Evolutionary conservation across 208 protist species (phyloP), one percentile per base, ranked within the genome.

Genomic region (Entamoeba invadens): DNA sequence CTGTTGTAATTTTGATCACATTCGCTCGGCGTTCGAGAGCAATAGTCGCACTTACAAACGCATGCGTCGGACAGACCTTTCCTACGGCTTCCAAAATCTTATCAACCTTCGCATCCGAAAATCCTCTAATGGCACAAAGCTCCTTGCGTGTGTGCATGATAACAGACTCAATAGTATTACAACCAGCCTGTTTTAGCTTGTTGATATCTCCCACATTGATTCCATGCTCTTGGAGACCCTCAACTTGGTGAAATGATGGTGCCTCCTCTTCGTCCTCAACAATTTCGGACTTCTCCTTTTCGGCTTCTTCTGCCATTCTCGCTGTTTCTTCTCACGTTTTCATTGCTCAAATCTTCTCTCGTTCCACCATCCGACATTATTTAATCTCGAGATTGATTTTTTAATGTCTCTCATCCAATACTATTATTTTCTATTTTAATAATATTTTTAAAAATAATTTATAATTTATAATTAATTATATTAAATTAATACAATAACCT

Each of bases 71-170:
- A 68, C 16, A 68, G 16, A 68, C 31, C 94, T 98, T 98, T 18
- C 95, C 95, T 8, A 97, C 97, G 2, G 97, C 98, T 72, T 99
- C 98, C 50, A 99, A 96, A 91, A 99, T 98, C 95, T 99, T 99
- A 68, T 99, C 98, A 42, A 98, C 97, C 95, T 99, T 99, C 16
- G 97, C 97, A 87, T 99, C 98, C 31, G 98, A 99, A 10, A 99
- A 95, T n/a, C 98, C 98, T 93, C 99, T 99, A 45, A 99, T 97
- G n/a, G n/a, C 45, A 38, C 45, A 46, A 31, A 97, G 94, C 3
- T 95, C 93, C 93, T 97, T 97, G 18, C 91, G 68, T 16, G 96
- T 97, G 10, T 94, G 93, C 96, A 97, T 97, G 25, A 95, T 14
- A 0, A 97, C 25, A 6, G 38, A 42, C 38, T 95, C 95, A 31